Conservation (phyloP, 176 grass and related monocot species). For the Phoenix roebelenii region DNA sequence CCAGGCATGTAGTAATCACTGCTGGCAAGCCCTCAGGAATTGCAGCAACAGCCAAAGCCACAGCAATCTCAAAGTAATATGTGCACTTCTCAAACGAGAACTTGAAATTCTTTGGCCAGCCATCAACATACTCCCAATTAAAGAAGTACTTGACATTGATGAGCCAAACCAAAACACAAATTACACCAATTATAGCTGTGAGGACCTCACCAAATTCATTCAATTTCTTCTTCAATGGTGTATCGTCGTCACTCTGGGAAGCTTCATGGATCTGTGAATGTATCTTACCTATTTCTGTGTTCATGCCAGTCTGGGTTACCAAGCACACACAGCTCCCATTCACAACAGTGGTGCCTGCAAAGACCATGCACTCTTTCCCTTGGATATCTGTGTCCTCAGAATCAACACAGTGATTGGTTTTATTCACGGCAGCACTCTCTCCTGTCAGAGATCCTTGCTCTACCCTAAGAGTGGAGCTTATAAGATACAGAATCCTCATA, state of each 20-base stretch:
- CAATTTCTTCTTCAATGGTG: conserved; percentile 19
- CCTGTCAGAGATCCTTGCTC: conserved; percentile 88
- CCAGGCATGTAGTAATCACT: conserved; percentile 18
- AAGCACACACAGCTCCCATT: conserved; percentile 83
- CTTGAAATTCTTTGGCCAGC: conserved; percentile 15
- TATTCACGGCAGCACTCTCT: conserved; percentile 84
- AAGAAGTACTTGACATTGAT: conserved; percentile 21
- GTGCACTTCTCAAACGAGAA: conserved; percentile 22
- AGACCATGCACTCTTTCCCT: conserved; percentile 90
- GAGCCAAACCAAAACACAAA: conserved; percentile 20
- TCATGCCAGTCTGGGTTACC: conserved; percentile 73
- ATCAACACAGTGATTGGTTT: conserved; percentile 41
- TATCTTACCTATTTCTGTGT: conserved; percentile 85
- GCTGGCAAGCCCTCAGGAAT: conserved; percentile 13
- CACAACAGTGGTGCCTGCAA: conserved; percentile 74
- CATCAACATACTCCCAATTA: conserved; percentile 16
- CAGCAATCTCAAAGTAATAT: conserved; percentile 23
- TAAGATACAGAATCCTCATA: conserved; percentile 56
- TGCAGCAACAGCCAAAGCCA: conserved; percentile 18
- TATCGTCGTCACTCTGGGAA: conserved; percentile 17
- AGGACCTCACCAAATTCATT: conserved; percentile 16
- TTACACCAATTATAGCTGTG: conserved; percentile 14
- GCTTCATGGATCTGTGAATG: conserved; percentile 19
- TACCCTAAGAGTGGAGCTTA: conserved; percentile 69
- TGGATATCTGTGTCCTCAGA: conserved; percentile 67